A percentile compares a stretch with the other conserved stretches of the same genome.
phyloP scores from a whole-genome alignment of 768 basidiomycete species.

The Pisolithus microcarpus region DNA sequence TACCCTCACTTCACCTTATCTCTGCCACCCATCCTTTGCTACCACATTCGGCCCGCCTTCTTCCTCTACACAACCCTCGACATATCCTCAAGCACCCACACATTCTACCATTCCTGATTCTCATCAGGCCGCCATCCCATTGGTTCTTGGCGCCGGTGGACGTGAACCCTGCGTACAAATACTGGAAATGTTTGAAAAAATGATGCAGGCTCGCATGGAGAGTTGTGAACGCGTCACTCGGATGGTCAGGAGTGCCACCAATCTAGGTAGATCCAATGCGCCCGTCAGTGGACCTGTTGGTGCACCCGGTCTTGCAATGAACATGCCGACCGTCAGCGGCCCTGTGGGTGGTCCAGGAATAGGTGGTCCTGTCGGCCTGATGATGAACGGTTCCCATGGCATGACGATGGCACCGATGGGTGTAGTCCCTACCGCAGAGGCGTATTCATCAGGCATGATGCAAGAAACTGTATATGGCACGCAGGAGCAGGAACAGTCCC shows the following conservation, averaged over 20 bases:
- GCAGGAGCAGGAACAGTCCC: conserved; percentile 10
- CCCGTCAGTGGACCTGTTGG: conserved; percentile 6
- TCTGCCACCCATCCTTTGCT: conserved; percentile 25
- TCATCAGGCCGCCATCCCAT: conserved; percentile 12
- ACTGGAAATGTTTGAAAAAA: conserved; percentile 60
- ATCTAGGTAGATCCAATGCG: conserved; percentile 11
- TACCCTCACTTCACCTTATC: conserved; percentile 27
- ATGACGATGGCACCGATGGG: background rate
- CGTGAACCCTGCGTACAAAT: conserved; percentile 43
- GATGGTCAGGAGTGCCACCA: conserved; percentile 37
- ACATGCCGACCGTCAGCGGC: conserved; percentile 13
- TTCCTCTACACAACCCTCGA: conserved; percentile 3
- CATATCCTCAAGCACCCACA: background rate
- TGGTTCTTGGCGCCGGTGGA: conserved; percentile 25
- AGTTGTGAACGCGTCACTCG: conserved; percentile 62
- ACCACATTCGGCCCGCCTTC: conserved; percentile 9
- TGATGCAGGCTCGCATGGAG: conserved; percentile 71
- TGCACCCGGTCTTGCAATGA: conserved; percentile 10
- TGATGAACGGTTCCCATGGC: background rate
- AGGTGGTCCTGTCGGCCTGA: conserved; percentile 17
- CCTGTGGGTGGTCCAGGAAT: conserved; percentile 15
- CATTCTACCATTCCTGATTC: conserved; percentile 7
- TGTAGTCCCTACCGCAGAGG: background rate
- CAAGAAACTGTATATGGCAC: conserved; percentile 10
- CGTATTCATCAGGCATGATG: background rate